Evolutionary conservation across 2,329 filamentous ascomycete genomes (phyloP).

Genomic region (Myrmaecium sp.): DNA sequence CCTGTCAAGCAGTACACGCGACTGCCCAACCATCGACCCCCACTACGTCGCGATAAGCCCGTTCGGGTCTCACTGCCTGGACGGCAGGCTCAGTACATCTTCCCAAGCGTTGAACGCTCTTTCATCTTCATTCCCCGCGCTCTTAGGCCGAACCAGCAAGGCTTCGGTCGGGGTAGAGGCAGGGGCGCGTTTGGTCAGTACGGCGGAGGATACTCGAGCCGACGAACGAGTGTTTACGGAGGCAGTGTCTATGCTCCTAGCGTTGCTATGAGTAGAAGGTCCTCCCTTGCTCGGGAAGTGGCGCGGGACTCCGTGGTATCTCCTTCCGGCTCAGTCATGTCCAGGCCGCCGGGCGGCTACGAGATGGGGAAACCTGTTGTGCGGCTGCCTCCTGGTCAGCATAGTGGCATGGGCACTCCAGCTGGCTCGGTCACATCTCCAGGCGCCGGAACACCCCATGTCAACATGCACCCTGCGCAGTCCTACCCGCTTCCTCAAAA

Average conservation of each 20-base stretch:
- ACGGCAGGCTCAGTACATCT: slow-evolving; percentile 69
- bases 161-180: slow-evolving; percentile 47
- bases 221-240: slow-evolving; percentile 67
- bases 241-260: slow-evolving; percentile 77
- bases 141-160: slow-evolving; percentile 81
- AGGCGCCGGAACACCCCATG: slow-evolving; percentile 26
- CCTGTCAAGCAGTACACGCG: slow-evolving; percentile 83
- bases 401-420: slow-evolving; percentile 13
- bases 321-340: slow-evolving; percentile 62
- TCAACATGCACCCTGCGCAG: slow-evolving; percentile 34
- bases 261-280: slow-evolving; percentile 72
- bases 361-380: slow-evolving; percentile 59
- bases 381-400: slow-evolving; percentile 51
- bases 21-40: slow-evolving; percentile 84
- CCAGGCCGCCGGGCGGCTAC: slow-evolving; percentile 42
- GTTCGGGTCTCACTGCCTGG: slow-evolving; percentile 82
- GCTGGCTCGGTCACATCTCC: slow-evolving; percentile 7
- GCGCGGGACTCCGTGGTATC: slow-evolving; percentile 62
- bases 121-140: slow-evolving; percentile 97
- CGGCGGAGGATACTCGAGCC: slow-evolving; percentile 45
- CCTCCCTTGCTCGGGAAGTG: slow-evolving; percentile 54
- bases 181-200: slow-evolving; percentile 55
- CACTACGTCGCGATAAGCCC: slow-evolving; percentile 86
- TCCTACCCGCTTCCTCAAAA: slow-evolving; percentile 37
- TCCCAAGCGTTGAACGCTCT: slow-evolving; percentile 74